These are phyloP conservation scores for Crithidia brevicula DNA, from an alignment of 208 protist genomes.

Conservation along the genomic window DNA sequence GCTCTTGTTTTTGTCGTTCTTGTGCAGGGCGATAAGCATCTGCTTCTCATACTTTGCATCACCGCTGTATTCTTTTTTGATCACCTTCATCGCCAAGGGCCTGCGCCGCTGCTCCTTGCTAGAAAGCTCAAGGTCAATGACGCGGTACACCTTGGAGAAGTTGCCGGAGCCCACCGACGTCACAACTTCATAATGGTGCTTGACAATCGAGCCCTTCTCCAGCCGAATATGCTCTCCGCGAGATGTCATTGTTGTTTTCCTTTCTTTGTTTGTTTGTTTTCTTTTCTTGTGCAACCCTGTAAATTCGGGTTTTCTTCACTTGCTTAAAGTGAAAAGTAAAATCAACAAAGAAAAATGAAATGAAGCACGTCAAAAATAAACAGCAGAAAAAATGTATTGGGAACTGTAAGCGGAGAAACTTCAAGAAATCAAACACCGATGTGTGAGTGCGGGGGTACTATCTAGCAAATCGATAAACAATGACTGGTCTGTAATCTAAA, in stretches of 20 bases:
- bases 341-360: no score
- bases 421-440: no score
- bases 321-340: no score
- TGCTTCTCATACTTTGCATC: constrained; percentile 81
- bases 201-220: constrained; percentile 56
- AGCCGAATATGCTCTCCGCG: constrained; percentile 62
- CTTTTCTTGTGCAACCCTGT: neutral
- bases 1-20: constrained; percentile 45
- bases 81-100: constrained; percentile 78
- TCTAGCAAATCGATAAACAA: no score
- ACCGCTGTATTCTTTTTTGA: constrained; percentile 81
- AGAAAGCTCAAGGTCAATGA: constrained; percentile 35
- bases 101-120: constrained; percentile 19
- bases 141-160: constrained; percentile 87
- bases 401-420: no score
- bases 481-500: no score
- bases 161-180: constrained; percentile 76
- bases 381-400: no score
- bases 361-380: no score
- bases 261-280: constrained; percentile 5
- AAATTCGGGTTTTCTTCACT: neutral
- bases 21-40: constrained; percentile 69
- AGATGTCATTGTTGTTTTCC: constrained; percentile 44
- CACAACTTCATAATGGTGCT: constrained; percentile 66
- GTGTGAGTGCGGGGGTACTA: no score